Evolutionary conservation across 441 rosid genomes (phyloP), one percentile per base, ranked within the genome.

Genomic region (Gossypium trilobum): DNA sequence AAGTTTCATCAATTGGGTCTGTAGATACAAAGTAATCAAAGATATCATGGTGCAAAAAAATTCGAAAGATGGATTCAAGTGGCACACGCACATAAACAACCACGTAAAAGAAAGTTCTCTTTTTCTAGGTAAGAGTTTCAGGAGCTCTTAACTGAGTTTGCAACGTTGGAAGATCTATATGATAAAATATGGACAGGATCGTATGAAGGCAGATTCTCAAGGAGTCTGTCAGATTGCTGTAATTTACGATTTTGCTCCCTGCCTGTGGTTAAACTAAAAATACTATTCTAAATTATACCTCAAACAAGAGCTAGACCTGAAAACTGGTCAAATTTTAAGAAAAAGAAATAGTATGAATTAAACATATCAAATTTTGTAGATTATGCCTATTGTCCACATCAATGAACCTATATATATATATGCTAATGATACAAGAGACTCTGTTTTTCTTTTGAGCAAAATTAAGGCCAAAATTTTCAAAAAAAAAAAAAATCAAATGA

Each of bases 1-100:
- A 58, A 87, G 87, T 73, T 84, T 86, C 80, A 66, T 75, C 2
- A 89, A 77, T 69, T 81, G 82, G 25, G 80, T 81, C 90, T 89
- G 80, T 73, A 76, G 39, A 81, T 22, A 42, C 5, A 27, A 62
- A 48, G 58, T 67, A 50, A 19, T 22, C 59, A 63, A 44, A 63
- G 31, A 62, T 6, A 44, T 42, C 44, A 58, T 23, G 5, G 20
- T 0, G 13, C 14, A 22, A 48, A 50, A 56, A 23, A 46, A 46
- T 51, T 69, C 3, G 31, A 29, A 20, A 22, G 10, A 77, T 39
- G 8, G n/a, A 42, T 23, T 58, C 50, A 71, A 27, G 36, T 5
- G 16, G 29, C 23, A 68, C 14, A n/a, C 25, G 77, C 16, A 48
- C 23, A 77, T 57, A 17, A 19, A 55, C 20, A n/a, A 55, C 17